phyloP scores from a whole-genome alignment of 805 yeast genomes.

The Starmerella kuoi region DNA sequence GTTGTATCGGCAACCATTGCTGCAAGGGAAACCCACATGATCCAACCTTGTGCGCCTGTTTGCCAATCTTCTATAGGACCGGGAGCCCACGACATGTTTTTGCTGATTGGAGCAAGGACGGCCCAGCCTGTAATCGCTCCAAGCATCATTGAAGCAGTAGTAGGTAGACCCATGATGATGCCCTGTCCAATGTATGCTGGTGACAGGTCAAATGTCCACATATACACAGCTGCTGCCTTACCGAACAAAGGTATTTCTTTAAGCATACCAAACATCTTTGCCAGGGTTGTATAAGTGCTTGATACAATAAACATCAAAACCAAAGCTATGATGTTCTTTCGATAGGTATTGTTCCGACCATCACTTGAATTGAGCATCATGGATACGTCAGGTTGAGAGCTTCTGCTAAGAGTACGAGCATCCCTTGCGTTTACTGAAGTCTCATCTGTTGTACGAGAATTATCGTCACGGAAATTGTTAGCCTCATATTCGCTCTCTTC shows the following conservation, averaged over 20 bases:
- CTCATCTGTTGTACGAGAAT: neutral
- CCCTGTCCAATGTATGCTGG: slow-evolving; percentile 98
- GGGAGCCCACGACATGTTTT: slow-evolving; percentile 68
- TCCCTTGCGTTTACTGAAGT: neutral
- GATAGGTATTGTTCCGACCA: slow-evolving; percentile 19
- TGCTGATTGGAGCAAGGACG: slow-evolving; percentile 69
- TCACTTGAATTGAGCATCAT: slow-evolving; percentile 7
- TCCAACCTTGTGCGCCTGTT: slow-evolving; percentile 93
- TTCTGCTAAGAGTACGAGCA: neutral
- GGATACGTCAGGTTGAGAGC: slow-evolving; percentile 1
- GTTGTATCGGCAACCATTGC: slow-evolving; percentile 89
- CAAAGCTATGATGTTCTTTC: slow-evolving; percentile 49
- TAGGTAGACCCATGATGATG: slow-evolving; percentile 88
- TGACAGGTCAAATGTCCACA: slow-evolving; percentile 88
- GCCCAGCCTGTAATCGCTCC: slow-evolving; percentile 93
- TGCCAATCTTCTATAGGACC: slow-evolving; percentile 89
- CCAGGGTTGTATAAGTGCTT: slow-evolving; percentile 54
- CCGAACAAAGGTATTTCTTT: slow-evolving; percentile 71
- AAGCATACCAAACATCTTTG: slow-evolving; percentile 47
- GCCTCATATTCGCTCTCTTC: slow-evolving; percentile 5
- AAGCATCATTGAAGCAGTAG: slow-evolving; percentile 79
- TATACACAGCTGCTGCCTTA: slow-evolving; percentile 43
- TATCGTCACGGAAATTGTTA: neutral
- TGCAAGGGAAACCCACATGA: slow-evolving; percentile 82
- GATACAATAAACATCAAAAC: slow-evolving; percentile 52